These are phyloP conservation scores for Chaetomium fimeti DNA, from an alignment of 495 filamentous ascomycete genomes.

Conservation along the genomic window DNA sequence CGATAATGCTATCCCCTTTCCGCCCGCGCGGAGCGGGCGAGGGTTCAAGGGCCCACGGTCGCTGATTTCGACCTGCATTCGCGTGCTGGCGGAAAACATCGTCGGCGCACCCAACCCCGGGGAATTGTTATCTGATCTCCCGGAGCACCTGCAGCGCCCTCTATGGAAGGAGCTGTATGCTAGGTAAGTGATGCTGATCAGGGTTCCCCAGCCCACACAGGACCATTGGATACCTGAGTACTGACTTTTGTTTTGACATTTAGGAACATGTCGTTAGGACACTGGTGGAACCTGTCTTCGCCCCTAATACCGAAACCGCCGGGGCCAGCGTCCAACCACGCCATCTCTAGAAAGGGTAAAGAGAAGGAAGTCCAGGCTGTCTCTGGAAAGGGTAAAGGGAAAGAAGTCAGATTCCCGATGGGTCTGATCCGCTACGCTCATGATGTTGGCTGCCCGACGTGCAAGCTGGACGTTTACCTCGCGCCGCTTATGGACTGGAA, in stretches of 20 bases:
- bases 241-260: too few species aligned
- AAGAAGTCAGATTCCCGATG: conserved; percentile 6
- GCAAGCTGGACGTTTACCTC: conserved; percentile 26
- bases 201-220: too few species aligned
- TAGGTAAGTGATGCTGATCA: background rate
- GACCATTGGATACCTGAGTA: too few species aligned
- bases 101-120: background rate
- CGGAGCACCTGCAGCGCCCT: conserved; percentile 16
- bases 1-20: background rate
- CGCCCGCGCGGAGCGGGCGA: background rate
- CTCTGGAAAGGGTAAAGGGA: background rate
- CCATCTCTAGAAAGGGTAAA: too few species aligned
- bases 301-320: too few species aligned
- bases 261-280: too few species aligned
- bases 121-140: conserved; percentile 19
- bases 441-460: conserved; percentile 17
- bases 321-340: too few species aligned
- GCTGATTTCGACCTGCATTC: conserved; percentile 28
- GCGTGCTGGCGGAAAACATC: conserved; percentile 28
- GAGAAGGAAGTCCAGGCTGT: too few species aligned
- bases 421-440: background rate
- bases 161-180: conserved; percentile 25
- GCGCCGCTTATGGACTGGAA: conserved; percentile 23
- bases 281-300: too few species aligned
- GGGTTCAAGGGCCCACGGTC: conserved; percentile 24